phyloP scores from a whole-genome alignment of 2,329 filamentous ascomycete genomes.

The Beauveria asiatica region DNA sequence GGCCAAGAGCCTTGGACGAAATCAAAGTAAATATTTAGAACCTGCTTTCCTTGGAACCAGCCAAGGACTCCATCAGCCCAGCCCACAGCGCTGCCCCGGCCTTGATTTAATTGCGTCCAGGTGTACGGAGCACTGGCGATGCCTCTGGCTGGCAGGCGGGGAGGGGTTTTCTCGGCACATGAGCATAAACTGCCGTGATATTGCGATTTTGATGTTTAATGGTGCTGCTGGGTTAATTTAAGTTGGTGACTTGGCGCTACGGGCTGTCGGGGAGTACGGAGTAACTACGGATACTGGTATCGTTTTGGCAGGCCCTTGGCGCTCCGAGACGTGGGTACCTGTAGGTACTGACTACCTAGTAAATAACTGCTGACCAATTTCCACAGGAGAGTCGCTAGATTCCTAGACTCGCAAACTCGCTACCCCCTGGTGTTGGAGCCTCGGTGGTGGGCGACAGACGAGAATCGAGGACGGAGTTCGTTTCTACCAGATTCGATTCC shows the following conservation, averaged over 20 bases:
- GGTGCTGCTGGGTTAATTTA: too few relatives aligned
- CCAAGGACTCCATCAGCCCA: neutral
- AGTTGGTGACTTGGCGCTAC: neutral
- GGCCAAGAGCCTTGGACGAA: neutral
- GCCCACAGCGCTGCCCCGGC: constrained; percentile 7
- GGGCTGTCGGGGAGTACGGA: neutral
- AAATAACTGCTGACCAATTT: neutral
- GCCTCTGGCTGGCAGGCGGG: neutral
- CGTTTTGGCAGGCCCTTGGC: neutral
- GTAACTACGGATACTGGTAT: neutral
- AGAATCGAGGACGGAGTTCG: neutral
- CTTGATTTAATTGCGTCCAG: neutral
- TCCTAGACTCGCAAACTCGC: too few relatives aligned
- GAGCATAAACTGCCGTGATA: neutral
- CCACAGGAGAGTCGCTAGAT: neutral
- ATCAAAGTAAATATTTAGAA: neutral
- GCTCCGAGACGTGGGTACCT: too few relatives aligned
- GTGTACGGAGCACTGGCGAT: neutral
- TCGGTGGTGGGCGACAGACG: neutral
- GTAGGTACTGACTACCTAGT: neutral
- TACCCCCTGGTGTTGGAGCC: neutral
- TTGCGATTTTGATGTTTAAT: neutral
- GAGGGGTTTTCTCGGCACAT: neutral
- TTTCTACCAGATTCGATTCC: neutral
- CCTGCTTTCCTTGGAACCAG: neutral